Conservation (phyloP, 495 filamentous ascomycete genomes). For the Podospora bellae-mahoneyi region DNA sequence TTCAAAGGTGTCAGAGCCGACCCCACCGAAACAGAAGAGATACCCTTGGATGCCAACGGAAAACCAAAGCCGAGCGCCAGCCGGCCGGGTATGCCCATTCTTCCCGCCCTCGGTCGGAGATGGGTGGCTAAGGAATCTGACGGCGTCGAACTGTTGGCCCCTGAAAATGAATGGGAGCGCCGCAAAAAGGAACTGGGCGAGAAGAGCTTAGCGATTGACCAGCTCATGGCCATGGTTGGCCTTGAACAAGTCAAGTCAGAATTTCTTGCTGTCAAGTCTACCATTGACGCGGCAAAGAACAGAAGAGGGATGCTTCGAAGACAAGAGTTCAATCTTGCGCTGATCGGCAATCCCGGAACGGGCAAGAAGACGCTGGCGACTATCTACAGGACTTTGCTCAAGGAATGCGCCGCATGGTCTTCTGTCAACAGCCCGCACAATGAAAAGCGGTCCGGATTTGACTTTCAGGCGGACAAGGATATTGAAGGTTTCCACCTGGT, state of each 20-base stretch:
- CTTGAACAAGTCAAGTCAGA: slow-evolving; percentile 58
- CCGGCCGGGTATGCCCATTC: slow-evolving; percentile 6
- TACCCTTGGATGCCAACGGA: not conserved
- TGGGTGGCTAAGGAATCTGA: not conserved
- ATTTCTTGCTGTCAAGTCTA: slow-evolving; percentile 55
- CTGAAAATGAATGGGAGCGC: slow-evolving; percentile 7
- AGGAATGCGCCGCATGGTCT: slow-evolving; percentile 45
- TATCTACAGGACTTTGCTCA: slow-evolving; percentile 58
- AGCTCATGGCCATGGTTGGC: slow-evolving; percentile 59
- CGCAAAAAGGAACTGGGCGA: slow-evolving; percentile 5
- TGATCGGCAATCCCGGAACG: slow-evolving; percentile 65
- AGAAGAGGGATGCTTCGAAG: slow-evolving; percentile 47
- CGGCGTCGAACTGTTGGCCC: not conserved
- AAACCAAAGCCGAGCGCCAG: not conserved
- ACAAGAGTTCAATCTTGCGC: slow-evolving; percentile 53
- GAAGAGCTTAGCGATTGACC: slow-evolving; percentile 5
- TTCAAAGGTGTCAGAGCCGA: not conserved
- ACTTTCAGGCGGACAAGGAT: not conserved
- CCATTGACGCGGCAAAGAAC: slow-evolving; percentile 46
- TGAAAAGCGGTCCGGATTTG: not conserved
- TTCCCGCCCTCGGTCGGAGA: slow-evolving; percentile 1
- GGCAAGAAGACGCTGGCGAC: slow-evolving; percentile 67
- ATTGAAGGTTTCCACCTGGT: slow-evolving; percentile 4
- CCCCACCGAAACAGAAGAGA: not conserved
- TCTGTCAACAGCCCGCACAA: slow-evolving; percentile 24